Evolutionary conservation across 805 yeast species (phyloP), one percentile per base, ranked within the genome.

Genomic region (Candida sithepensis): DNA sequence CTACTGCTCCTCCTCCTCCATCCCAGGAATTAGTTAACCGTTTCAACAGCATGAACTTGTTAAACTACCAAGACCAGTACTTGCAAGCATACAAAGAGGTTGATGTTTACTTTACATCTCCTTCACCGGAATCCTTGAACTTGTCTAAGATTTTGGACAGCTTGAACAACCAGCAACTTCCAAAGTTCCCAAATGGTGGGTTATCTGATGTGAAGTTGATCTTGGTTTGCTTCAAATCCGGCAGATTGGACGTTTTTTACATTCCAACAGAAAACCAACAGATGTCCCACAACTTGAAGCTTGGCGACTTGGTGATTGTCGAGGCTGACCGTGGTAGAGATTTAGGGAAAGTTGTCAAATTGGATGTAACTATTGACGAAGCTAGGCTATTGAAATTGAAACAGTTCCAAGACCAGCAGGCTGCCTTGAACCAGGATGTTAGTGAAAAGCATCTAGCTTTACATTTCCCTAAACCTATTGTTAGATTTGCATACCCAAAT

Each of bases 281-380:
- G 28, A 36, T 47, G 24, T 40, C 50, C 20, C 56, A 65, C 23
- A 57, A 54, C 28, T 64, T 81, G 39, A 67, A 70, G 43, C 65
- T 71, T 4, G 86, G 86, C 20, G 90, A 85, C 59, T 72, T 85
- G 58, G 92, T 88, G 14, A 79, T 86, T 58, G 95, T 86, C 16
- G 92, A 87, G 59, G 95, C 94, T 1, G 95, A 87, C 59, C 71
- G 95, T 30, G 95, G 95, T 33, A 68, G 80, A 33, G 95, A 87
- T 65, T 72, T 87, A 50, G 95, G 95, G 33, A 76, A 77, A 58
- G 77, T 87, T 40, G 77, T 78, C 33, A 73, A 75, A 49, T 67
- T 81, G 56, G 74, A 79, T 55, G 75, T 87, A 23, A 68, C 82
- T 3, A 66, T 77, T 33, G 86, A 81, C 55, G 86, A 82, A 57